Percentiles rank a stretch among this genome's conserved stretches.
phyloP scores from a whole-genome alignment of 371 early-diverging fungal species.

The Mortierella sp. region DNA sequence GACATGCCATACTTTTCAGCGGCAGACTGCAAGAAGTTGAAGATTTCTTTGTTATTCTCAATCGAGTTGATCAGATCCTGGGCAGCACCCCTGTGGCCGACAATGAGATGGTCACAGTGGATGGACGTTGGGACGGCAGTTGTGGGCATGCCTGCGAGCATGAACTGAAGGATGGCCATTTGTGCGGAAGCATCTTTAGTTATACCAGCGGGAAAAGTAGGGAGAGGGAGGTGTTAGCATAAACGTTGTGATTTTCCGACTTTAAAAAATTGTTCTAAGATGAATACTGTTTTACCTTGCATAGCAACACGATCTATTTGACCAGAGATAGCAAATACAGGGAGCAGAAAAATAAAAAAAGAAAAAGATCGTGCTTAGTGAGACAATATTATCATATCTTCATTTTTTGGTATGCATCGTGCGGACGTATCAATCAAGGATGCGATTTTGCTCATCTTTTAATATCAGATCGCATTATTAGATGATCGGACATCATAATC shows the following conservation, averaged over 20 bases:
- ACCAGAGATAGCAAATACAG: too few relatives aligned
- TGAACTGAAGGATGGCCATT: conserved; percentile 94
- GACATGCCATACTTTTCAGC: conserved; percentile 87
- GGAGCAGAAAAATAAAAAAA: not conserved
- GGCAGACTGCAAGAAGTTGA: conserved; percentile 84
- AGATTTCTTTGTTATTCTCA: conserved; percentile 85
- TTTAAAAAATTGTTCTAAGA: too few relatives aligned
- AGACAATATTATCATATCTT: conserved; percentile 1
- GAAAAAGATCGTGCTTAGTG: too few relatives aligned
- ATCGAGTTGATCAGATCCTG: conserved; percentile 76
- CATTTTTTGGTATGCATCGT: too few relatives aligned
- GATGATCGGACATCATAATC: conserved; percentile 17
- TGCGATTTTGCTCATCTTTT: not conserved
- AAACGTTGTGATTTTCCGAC: too few relatives aligned
- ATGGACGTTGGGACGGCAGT: conserved; percentile 91
- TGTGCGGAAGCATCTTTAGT: conserved; percentile 84
- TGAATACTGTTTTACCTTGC: conserved; percentile 65
- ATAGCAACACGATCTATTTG: conserved; percentile 82
- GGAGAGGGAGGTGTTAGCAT: too few relatives aligned
- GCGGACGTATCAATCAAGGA: too few relatives aligned
- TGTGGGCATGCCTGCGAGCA: conserved; percentile 87
- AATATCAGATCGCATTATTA: too few relatives aligned
- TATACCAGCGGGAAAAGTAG: not conserved
- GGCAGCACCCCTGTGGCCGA: conserved; percentile 81
- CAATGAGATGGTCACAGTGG: conserved; percentile 95